A percentile compares a stretch with the other conserved stretches of the same genome.
Evolutionary conservation across 2,329 filamentous ascomycete species (phyloP).

Genomic region (Trichoderma breve): DNA sequence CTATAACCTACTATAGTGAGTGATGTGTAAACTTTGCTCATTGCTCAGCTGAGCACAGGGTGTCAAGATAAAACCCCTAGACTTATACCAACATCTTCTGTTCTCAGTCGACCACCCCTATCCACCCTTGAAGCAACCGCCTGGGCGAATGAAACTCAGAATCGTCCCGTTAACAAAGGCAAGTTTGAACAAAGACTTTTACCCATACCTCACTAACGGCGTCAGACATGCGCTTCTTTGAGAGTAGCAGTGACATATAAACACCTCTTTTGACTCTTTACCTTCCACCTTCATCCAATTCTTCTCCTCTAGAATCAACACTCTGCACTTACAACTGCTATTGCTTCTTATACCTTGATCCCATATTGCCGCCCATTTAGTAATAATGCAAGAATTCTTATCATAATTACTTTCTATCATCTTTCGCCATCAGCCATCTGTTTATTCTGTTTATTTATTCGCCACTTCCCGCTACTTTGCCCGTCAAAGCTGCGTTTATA

Average conservation of each 20-base stretch:
- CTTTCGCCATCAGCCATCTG: too few relatives aligned
- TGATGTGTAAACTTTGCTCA: not conserved
- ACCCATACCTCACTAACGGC: not conserved
- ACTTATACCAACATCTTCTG: not conserved
- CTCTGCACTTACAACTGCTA: too few relatives aligned
- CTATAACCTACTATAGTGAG: not conserved
- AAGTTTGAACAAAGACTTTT: not conserved
- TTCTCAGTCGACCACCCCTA: not conserved
- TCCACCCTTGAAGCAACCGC: not conserved
- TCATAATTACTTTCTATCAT: too few relatives aligned
- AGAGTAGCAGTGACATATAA: not conserved
- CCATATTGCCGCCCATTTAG: too few relatives aligned
- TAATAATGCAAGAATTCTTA: too few relatives aligned
- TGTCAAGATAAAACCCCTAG: not conserved
- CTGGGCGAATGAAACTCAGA: not conserved
- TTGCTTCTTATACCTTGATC: too few relatives aligned
- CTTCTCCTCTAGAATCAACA: not conserved
- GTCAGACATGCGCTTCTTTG: not conserved
- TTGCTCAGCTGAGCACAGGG: not conserved
- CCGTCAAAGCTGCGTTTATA: too few relatives aligned
- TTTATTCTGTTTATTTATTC: too few relatives aligned
- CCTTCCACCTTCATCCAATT: not conserved
- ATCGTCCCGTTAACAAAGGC: not conserved
- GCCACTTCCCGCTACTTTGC: too few relatives aligned
- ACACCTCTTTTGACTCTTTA: not conserved